phyloP scores from a whole-genome alignment of 352 stramenopile species.

The Globisporangium canariense region DNA sequence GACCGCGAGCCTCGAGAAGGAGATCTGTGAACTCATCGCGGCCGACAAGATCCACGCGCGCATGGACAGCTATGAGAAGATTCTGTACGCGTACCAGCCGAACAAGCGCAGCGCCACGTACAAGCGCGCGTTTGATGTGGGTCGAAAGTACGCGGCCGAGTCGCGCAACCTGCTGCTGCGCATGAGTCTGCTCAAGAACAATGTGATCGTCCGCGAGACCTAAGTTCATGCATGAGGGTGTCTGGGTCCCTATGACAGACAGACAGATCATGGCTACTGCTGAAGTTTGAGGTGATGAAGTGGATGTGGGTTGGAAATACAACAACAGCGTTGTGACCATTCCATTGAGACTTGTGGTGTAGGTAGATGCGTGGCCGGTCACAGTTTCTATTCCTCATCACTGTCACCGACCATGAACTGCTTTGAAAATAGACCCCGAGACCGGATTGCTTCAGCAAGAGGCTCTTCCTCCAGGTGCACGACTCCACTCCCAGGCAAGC shows the following conservation, averaged over 20 bases:
- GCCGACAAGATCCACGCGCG: conserved; percentile 69
- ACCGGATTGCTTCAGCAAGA: neutral
- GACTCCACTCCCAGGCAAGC: neutral
- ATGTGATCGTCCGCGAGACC: conserved; percentile 72
- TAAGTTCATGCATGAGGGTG: conserved; percentile 19
- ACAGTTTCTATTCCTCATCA: neutral
- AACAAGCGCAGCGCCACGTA: conserved; percentile 80
- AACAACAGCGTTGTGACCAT: neutral
- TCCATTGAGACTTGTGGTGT: neutral
- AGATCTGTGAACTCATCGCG: conserved; percentile 76
- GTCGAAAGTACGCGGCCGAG: conserved; percentile 76
- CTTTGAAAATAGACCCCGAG: neutral
- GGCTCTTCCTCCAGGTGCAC: neutral
- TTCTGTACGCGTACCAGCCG: conserved; percentile 76
- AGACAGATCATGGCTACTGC: neutral
- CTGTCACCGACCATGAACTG: neutral
- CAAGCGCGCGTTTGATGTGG: conserved; percentile 76
- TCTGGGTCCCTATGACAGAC: neutral
- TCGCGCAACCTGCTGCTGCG: conserved; percentile 79
- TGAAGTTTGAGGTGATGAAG: conserved; percentile 1
- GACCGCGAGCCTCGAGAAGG: conserved; percentile 59
- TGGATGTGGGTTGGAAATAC: conserved; percentile 7
- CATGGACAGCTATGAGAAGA: conserved; percentile 89
- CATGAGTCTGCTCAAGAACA: conserved; percentile 87
- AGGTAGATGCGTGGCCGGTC: neutral